A percentile compares a stretch with the other conserved stretches of the same genome.
Conservation (phyloP, 148 eudicot species). For the Silene latifolia region DNA sequence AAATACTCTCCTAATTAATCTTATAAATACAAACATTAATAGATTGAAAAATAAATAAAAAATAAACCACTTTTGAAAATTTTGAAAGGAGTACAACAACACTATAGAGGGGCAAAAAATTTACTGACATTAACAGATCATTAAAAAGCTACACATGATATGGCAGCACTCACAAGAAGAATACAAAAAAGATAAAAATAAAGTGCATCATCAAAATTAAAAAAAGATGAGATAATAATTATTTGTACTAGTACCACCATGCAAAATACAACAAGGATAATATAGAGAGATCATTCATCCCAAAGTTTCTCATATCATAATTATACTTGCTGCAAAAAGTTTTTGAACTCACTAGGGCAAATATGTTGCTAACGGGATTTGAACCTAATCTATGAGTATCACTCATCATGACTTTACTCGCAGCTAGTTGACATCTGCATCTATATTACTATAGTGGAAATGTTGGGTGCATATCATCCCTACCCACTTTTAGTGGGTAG, state of each 20-base stretch:
- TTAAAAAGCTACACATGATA: slow-evolving; percentile 23
- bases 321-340: background rate
- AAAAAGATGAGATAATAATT: no score
- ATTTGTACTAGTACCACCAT: slow-evolving; percentile 10
- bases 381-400: no score
- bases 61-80: background rate
- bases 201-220: background rate
- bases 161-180: slow-evolving; percentile 25
- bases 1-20: background rate
- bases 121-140: slow-evolving; percentile 19
- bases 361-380: no score
- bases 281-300: slow-evolving; percentile 4
- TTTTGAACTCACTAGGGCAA: background rate
- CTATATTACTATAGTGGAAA: background rate
- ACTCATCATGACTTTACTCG: no score
- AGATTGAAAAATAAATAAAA: background rate
- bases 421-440: no score
- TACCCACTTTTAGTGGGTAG: background rate
- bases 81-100: slow-evolving; percentile 4
- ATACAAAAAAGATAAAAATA: slow-evolving; percentile 21
- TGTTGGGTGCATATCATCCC: background rate
- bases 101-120: background rate
- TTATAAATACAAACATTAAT: background rate
- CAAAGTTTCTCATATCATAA: slow-evolving; percentile 9
- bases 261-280: slow-evolving; percentile 22